A percentile compares a stretch with the other conserved stretches of the same genome.
Evolutionary conservation across 257 asterid genomes (phyloP).

Genomic region (Fraxinus anomala): DNA sequence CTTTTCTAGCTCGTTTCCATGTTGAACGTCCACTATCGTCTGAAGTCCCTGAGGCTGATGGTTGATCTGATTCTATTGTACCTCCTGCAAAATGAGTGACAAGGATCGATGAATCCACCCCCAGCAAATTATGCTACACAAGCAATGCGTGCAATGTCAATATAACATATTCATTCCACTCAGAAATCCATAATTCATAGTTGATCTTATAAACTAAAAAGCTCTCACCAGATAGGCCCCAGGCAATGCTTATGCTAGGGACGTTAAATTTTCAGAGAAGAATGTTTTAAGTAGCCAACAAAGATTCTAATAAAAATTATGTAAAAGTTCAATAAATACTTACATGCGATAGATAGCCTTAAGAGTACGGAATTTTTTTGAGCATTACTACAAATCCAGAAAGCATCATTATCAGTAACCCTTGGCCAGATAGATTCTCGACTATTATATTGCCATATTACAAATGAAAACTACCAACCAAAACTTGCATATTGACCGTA

Average conservation of each 20-base stretch:
- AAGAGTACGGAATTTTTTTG: conserved; percentile 7
- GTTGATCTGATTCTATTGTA: conserved; percentile 33
- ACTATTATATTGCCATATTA: background rate
- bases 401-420: conserved; percentile 25
- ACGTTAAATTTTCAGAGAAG: background rate
- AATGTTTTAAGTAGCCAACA: background rate
- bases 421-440: background rate
- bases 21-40: conserved; percentile 38
- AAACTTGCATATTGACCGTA: background rate
- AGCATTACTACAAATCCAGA: conserved; percentile 23
- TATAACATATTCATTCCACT: background rate
- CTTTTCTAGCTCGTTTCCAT: conserved; percentile 44
- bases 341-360: conserved; percentile 14
- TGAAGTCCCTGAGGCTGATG: conserved; percentile 46
- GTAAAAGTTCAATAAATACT: conserved; percentile 10
- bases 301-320: background rate
- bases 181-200: background rate
- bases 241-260: background rate
- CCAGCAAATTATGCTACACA: background rate
- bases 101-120: conserved; percentile 8
- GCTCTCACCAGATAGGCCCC: background rate
- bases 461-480: background rate
- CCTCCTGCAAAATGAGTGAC: conserved; percentile 30
- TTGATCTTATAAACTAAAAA: conserved; percentile 4
- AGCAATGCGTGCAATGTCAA: background rate